Conservation (phyloP, 305 asterid genomes). For the Solanum hybrid region DNA sequence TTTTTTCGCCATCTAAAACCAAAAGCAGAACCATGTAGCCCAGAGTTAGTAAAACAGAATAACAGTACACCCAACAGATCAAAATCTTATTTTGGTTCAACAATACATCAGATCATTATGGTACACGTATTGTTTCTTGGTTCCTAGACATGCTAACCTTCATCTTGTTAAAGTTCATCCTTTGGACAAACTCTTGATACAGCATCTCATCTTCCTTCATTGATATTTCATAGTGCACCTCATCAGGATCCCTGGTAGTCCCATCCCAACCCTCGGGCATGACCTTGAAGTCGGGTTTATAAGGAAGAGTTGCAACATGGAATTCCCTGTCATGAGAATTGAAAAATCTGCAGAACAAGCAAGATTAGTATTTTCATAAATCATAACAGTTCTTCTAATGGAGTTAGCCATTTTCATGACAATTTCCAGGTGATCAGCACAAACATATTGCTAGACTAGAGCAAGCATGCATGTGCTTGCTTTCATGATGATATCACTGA, state of each 20-base stretch:
- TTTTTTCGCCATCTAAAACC: slow-evolving; percentile 46
- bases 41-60: neutral
- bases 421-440: neutral
- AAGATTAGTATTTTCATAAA: neutral
- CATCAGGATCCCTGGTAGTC: slow-evolving; percentile 88
- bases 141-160: slow-evolving; percentile 37
- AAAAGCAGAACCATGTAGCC: neutral
- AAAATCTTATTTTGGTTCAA: neutral
- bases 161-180: slow-evolving; percentile 78
- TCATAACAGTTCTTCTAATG: neutral
- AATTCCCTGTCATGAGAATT: slow-evolving; percentile 73
- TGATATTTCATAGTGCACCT: slow-evolving; percentile 91
- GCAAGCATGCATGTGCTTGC: neutral
- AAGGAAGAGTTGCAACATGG: slow-evolving; percentile 86
- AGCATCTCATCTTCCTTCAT: slow-evolving; percentile 52
- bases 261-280: slow-evolving; percentile 99
- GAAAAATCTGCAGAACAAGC: slow-evolving; percentile 53
- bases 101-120: neutral
- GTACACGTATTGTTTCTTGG: neutral
- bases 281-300: slow-evolving; percentile 89
- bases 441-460: neutral
- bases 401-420: neutral
- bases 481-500: neutral
- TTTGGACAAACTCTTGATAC: slow-evolving; percentile 77
- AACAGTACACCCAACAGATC: neutral